phyloP scores from a whole-genome alignment of 352 stramenopile species.

The Globisporangium cylindrosporum region DNA sequence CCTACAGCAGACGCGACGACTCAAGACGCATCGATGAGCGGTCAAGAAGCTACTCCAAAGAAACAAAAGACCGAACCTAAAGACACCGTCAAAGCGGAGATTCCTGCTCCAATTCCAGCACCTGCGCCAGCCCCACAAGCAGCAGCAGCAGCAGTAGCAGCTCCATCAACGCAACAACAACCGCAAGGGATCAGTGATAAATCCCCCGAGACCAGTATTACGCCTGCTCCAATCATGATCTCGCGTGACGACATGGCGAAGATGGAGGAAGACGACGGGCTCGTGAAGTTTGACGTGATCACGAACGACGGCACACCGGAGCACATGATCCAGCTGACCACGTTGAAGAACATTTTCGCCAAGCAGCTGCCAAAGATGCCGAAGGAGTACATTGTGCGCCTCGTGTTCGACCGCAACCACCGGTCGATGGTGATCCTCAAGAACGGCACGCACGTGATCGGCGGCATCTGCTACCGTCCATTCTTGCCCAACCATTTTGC shows the following conservation, averaged over 20 bases:
- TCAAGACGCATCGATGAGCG: background rate
- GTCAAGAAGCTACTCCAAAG: background rate
- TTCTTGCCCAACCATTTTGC: constrained; percentile 95
- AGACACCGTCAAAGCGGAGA: constrained; percentile 9
- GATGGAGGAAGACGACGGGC: constrained; percentile 76
- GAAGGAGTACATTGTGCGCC: constrained; percentile 98
- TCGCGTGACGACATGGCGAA: constrained; percentile 88
- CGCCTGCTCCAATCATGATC: constrained; percentile 50
- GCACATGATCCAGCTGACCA: constrained; percentile 92
- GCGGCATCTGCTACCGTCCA: constrained; percentile 97
- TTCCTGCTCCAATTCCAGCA: background rate
- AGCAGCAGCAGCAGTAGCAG: background rate
- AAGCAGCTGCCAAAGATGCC: constrained; percentile 99
- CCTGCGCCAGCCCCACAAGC: background rate
- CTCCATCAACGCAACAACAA: background rate
- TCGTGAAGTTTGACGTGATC: constrained; percentile 87
- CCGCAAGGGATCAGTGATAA: background rate
- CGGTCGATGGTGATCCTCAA: constrained; percentile 92
- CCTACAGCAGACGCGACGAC: background rate
- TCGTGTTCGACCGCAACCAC: constrained; percentile 98
- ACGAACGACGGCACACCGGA: constrained; percentile 88
- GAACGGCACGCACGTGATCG: constrained; percentile 92
- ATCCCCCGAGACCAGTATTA: background rate
- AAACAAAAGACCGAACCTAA: constrained; percentile 14
- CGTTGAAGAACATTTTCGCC: constrained; percentile 97